Conservation (phyloP, 2,329 filamentous ascomycete species). For the Pseudogymnoascus sp. region DNA sequence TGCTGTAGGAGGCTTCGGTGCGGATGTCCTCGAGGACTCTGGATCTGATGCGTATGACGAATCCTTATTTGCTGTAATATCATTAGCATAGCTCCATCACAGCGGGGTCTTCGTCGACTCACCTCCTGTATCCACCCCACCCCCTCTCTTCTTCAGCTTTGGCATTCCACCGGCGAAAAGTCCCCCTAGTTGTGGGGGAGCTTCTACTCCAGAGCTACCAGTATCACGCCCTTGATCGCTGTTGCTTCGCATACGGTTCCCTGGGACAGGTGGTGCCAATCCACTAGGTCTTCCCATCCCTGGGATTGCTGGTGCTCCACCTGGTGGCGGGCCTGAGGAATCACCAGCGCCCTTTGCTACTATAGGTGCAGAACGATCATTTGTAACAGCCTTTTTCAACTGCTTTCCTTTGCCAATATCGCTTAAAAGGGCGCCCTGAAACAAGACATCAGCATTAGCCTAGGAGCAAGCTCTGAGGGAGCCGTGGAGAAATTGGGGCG, state of each 20-base stretch:
- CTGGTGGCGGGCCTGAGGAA: conserved; percentile 53
- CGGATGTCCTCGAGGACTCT: conserved; percentile 53
- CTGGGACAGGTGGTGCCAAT: conserved; percentile 63
- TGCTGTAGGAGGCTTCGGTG: conserved; percentile 43
- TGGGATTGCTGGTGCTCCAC: conserved; percentile 76
- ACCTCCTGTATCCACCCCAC: conserved; percentile 68
- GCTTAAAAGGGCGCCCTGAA: conserved; percentile 72
- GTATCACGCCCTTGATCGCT: conserved; percentile 58
- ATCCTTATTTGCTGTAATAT: conserved; percentile 48
- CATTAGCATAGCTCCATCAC: conserved; percentile 18
- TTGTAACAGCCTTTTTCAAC: conserved; percentile 81
- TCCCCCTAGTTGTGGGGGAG: conserved; percentile 74
- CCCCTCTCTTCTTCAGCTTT: conserved; percentile 81
- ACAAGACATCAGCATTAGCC: conserved; percentile 20
- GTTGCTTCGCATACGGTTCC: conserved; percentile 69
- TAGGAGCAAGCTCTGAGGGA: conserved; percentile 9
- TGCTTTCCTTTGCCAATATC: conserved; percentile 77
- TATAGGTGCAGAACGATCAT: conserved; percentile 80
- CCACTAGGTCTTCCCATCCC: conserved; percentile 51
- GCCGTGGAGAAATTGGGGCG: conserved; percentile 18
- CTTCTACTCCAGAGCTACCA: conserved; percentile 39
- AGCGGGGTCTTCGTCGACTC: conserved; percentile 21
- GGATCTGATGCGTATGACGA: conserved; percentile 75
- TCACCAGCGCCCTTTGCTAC: conserved; percentile 50
- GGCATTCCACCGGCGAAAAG: conserved; percentile 93